Conservation (phyloP, 2,329 filamentous ascomycete genomes). For the Fusarium ramigenum region DNA sequence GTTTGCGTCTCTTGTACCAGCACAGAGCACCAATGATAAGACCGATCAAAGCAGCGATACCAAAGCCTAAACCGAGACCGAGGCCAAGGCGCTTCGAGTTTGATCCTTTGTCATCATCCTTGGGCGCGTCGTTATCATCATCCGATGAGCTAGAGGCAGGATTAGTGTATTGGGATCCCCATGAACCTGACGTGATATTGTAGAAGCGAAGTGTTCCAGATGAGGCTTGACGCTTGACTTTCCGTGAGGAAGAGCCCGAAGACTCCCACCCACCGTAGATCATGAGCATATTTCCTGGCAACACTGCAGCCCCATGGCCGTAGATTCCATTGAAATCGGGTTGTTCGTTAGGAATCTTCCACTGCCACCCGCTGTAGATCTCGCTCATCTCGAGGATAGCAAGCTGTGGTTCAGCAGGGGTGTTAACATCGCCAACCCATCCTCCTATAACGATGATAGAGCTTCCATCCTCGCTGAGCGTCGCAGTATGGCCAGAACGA, state of each 20-base stretch:
- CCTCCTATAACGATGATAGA: conserved; percentile 85
- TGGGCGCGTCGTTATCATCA: conserved; percentile 36
- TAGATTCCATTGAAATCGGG: conserved; percentile 61
- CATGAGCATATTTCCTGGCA: conserved; percentile 76
- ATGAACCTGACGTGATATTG: conserved; percentile 66
- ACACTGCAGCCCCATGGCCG: conserved; percentile 69
- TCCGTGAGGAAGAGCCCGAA: conserved; percentile 50
- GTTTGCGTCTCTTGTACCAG: conserved; percentile 56
- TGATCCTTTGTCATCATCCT: conserved; percentile 24
- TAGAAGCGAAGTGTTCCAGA: conserved; percentile 55
- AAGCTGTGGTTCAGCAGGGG: conserved; percentile 83
- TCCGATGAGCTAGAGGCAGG: conserved; percentile 44
- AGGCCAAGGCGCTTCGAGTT: conserved; percentile 39
- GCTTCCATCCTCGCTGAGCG: conserved; percentile 80
- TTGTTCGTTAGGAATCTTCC: conserved; percentile 68
- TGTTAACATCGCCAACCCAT: conserved; percentile 86
- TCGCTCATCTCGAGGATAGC: conserved; percentile 79
- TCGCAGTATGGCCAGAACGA: conserved; percentile 87
- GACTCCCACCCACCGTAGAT: conserved; percentile 70
- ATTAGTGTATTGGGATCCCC: conserved; percentile 61
- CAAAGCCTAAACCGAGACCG: conserved; percentile 64
- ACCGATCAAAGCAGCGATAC: conserved; percentile 64
- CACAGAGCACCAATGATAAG: conserved; percentile 60
- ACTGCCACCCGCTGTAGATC: conserved; percentile 79
- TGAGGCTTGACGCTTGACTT: conserved; percentile 48